These are phyloP conservation scores for Solanum aculeatissimum DNA, from an alignment of 305 asterid species.

Conservation along the genomic window DNA sequence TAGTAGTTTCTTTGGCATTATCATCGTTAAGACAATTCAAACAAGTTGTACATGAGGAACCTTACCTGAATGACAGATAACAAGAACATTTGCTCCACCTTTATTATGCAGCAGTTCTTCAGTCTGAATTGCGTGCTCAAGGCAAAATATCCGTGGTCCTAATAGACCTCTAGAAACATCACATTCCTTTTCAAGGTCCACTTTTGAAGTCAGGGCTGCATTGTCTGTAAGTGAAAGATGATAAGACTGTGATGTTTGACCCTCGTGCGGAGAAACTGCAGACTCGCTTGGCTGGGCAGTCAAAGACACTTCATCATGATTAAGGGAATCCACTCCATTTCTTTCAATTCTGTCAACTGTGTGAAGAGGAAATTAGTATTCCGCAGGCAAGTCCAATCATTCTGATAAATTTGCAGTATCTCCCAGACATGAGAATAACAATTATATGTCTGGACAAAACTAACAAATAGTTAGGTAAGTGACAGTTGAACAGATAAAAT, in stretches of 20 bases:
- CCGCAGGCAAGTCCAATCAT: background rate
- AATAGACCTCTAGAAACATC: slow-evolving; percentile 27
- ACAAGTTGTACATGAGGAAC: background rate
- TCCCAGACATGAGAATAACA: background rate
- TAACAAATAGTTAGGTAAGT: background rate
- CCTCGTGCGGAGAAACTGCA: slow-evolving; percentile 7
- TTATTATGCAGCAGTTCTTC: slow-evolving; percentile 49
- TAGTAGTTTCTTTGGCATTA: background rate
- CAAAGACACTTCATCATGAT: slow-evolving; percentile 11
- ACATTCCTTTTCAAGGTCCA: slow-evolving; percentile 27
- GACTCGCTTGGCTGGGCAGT: slow-evolving; percentile 19
- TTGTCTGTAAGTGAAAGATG: slow-evolving; percentile 10
- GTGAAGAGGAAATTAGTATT: slow-evolving; percentile 3
- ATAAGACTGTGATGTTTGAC: slow-evolving; percentile 11
- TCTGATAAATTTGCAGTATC: background rate
- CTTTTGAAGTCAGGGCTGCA: slow-evolving; percentile 20
- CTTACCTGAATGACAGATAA: slow-evolving; percentile 93
- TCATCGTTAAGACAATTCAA: background rate
- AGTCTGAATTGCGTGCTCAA: slow-evolving; percentile 86
- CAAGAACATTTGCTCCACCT: slow-evolving; percentile 85
- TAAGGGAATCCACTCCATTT: slow-evolving; percentile 9
- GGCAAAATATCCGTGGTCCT: slow-evolving; percentile 75
- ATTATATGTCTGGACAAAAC: background rate
- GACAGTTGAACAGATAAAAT: background rate
- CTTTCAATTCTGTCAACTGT: slow-evolving; percentile 16